Evolutionary conservation across 2,329 filamentous ascomycete genomes (phyloP), one percentile per base, ranked within the genome.

Genomic region (Ophiosphaerella narmari): DNA sequence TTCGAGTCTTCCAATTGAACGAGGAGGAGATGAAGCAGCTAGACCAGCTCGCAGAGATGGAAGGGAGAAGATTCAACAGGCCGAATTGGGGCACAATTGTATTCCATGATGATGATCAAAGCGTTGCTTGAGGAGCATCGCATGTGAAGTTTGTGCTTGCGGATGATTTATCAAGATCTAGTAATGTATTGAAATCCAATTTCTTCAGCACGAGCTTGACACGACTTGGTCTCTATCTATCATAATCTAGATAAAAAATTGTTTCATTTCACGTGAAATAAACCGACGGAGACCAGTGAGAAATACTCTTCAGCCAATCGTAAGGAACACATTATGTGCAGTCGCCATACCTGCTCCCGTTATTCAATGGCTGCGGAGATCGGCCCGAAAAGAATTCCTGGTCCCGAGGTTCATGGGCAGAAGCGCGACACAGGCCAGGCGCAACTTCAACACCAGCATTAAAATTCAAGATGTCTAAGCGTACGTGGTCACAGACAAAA

Each of bases 31-130:
- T 36, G 18, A 41, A 40, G 43, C n/a, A 43, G 43, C 52, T 66
- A 8, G 50, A 63, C 41, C 36, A 47, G 14, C 64, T 46, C 66
- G 71, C n/a, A 57, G 68, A 50, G 55, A 73, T 45, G 66, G 0
- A 75, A 72, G 7, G 77, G 70, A 37, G 74, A 67, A 24, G 78
- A 71, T 18, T 79, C 76, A 52, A 77, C 77, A 9, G 78, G 72
- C 14, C 78, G 72, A 1, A 75, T 78, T 66, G 78, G 77, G 57
- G 61, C 0, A 52, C 48, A 3, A 78, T 78, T 44, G 70, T 80
- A 7, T 80, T 80, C 42, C 78, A 78, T 0, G 71, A 73, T 21
- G 72, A 78, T 0, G 69, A 73, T 43, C 48, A 43, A 39, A 52
- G 44, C 26, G 51, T 57, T 14, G 52, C 44, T 7, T 57, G 16